Evolutionary conservation across 23 red algal species (phyloP).

Genomic region (Gracilaria domingensis): DNA sequence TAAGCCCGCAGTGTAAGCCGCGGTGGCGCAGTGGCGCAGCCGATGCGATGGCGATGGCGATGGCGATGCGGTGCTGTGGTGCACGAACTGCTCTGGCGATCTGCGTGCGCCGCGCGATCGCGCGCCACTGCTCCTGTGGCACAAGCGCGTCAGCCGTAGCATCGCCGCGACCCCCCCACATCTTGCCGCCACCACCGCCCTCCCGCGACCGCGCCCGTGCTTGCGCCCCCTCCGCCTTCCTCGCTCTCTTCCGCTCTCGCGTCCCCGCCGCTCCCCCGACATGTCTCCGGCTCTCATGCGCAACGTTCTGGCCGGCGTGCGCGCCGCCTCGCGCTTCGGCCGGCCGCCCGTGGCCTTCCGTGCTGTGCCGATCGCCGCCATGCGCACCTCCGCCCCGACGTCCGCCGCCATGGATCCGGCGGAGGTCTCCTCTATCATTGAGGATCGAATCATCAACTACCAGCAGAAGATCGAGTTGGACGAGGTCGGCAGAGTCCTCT

Average conservation of each 20-base stretch:
- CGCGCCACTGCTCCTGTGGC: conserved; percentile 6
- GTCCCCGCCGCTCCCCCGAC: neutral
- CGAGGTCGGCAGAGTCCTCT: conserved; percentile 90
- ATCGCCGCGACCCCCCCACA: neutral
- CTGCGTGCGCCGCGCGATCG: conserved; percentile 25
- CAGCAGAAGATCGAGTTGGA: conserved; percentile 86
- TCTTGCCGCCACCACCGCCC: neutral
- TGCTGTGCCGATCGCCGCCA: conserved; percentile 55
- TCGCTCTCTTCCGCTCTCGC: conserved; percentile 11
- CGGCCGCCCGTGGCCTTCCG: conserved; percentile 25
- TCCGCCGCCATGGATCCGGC: conserved; percentile 78
- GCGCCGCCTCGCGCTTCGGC: conserved; percentile 29
- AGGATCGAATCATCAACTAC: conserved; percentile 94
- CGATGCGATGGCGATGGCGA: neutral
- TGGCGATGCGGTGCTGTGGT: conserved; percentile 13
- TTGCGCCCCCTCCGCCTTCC: conserved; percentile 12
- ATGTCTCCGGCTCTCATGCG: conserved; percentile 57
- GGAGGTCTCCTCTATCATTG: conserved; percentile 87
- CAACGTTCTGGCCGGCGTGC: conserved; percentile 59
- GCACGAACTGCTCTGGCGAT: neutral
- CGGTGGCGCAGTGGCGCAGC: neutral
- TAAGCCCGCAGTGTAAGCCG: neutral
- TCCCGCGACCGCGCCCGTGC: neutral
- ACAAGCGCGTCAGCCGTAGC: neutral
- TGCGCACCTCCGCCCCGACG: conserved; percentile 49